Percentiles rank a stretch among this genome's conserved stretches.
Evolutionary conservation across 2,329 filamentous ascomycete genomes (phyloP).

Genomic region (Scleromitrula shiraiana): DNA sequence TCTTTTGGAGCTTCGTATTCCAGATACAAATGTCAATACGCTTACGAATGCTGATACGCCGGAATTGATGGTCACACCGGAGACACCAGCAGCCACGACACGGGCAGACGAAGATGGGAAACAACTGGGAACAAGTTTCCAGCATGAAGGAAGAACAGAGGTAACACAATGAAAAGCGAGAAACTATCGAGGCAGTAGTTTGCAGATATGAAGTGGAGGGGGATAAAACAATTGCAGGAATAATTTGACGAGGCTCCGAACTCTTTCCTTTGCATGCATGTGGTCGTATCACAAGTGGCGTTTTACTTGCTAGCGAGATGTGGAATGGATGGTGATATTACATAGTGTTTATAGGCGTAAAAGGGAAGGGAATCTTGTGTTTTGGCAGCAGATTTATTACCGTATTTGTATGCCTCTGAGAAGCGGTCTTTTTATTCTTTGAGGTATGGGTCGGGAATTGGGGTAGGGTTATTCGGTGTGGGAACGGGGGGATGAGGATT

Average conservation of each 20-base stretch:
- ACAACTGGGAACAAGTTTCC: constrained; percentile 19
- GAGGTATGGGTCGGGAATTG: too few species aligned
- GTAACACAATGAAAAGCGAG: constrained; percentile 1
- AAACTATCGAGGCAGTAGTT: too few species aligned
- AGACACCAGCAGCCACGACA: constrained; percentile 18
- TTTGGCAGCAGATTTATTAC: background rate
- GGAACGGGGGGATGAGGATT: background rate
- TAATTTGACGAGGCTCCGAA: too few species aligned
- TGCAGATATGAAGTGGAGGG: too few species aligned
- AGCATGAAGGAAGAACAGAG: background rate
- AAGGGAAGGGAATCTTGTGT: background rate
- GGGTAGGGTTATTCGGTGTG: background rate
- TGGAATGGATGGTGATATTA: background rate
- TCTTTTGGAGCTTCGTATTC: background rate
- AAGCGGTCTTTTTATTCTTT: background rate
- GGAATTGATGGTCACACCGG: constrained; percentile 25
- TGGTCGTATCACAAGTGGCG: background rate
- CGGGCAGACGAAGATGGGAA: constrained; percentile 20
- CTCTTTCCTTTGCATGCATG: background rate
- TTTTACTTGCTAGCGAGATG: background rate
- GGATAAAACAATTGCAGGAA: too few species aligned
- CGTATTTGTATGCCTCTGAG: background rate
- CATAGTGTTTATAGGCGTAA: background rate
- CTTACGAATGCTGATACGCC: constrained; percentile 19
- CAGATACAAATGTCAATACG: constrained; percentile 12